Evolutionary conservation across 371 early-diverging fungal species (phyloP).

Genomic region (Mortierella sp.): DNA sequence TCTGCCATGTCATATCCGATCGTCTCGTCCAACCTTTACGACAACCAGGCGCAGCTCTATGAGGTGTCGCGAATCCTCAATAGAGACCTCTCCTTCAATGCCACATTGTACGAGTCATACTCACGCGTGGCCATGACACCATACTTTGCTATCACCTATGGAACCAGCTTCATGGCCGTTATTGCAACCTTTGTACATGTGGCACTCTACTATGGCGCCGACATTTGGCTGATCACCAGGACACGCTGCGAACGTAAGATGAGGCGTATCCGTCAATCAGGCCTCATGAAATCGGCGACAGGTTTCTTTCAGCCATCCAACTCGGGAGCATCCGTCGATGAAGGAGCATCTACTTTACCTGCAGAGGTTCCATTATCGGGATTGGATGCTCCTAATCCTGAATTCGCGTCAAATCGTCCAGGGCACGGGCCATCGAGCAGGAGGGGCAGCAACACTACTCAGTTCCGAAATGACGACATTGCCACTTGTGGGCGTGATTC

Average conservation of each 20-base stretch:
- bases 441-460: constrained; percentile 11
- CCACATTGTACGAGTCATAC: constrained; percentile 68
- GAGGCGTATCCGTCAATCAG: neutral
- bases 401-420: neutral
- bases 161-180: constrained; percentile 71
- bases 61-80: constrained; percentile 66
- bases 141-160: constrained; percentile 80
- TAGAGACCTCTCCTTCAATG: constrained; percentile 63
- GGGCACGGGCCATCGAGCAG: neutral
- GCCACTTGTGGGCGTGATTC: constrained; percentile 11
- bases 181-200: constrained; percentile 76
- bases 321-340: neutral
- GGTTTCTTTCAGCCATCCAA: neutral
- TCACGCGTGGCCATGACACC: constrained; percentile 81
- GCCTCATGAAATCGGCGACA: neutral
- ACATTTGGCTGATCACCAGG: constrained; percentile 60
- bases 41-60: constrained; percentile 61
- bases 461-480: constrained; percentile 11
- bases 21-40: constrained; percentile 66
- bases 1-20: constrained; percentile 69
- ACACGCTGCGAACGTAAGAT: constrained; percentile 9
- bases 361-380: neutral
- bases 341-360: neutral
- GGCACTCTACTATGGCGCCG: constrained; percentile 68
- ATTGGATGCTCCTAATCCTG: neutral